These are phyloP conservation scores for Somion occarium DNA, from an alignment of 1,284 basidiomycete genomes.

Conservation along the genomic window DNA sequence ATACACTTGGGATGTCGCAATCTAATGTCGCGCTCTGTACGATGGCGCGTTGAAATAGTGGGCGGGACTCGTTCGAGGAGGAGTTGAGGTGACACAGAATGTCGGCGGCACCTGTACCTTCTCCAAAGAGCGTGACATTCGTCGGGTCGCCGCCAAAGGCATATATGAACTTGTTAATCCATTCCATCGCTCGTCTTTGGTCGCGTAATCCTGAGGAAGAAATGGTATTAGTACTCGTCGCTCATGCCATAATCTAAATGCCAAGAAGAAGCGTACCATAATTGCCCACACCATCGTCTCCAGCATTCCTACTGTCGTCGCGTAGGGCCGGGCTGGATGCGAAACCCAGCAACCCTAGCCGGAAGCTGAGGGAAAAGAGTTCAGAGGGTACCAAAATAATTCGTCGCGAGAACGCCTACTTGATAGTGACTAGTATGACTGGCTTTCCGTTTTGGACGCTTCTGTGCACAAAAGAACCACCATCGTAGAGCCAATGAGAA, in stretches of 20 bases:
- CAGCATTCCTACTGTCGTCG: slow-evolving; percentile 58
- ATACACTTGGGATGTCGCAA: slow-evolving; percentile 51
- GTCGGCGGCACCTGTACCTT: slow-evolving; percentile 65
- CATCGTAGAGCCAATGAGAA: slow-evolving; percentile 72
- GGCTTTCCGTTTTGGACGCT: slow-evolving; percentile 59
- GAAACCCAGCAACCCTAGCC: slow-evolving; percentile 70
- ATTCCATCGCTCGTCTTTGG: slow-evolving; percentile 65
- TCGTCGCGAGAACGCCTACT: slow-evolving; percentile 60
- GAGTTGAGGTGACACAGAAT: slow-evolving; percentile 70
- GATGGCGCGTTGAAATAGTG: slow-evolving; percentile 63
- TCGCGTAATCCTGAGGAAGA: slow-evolving; percentile 53
- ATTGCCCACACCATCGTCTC: slow-evolving; percentile 71
- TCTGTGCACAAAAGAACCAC: slow-evolving; percentile 61
- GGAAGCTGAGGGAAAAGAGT: slow-evolving; percentile 65
- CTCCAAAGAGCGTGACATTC: slow-evolving; percentile 69
- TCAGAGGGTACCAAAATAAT: slow-evolving; percentile 15
- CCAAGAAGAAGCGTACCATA: slow-evolving; percentile 44
- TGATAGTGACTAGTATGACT: slow-evolving; percentile 67
- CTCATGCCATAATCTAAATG: slow-evolving; percentile 4
- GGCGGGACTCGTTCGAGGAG: slow-evolving; percentile 48
- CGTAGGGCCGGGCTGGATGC: slow-evolving; percentile 58
- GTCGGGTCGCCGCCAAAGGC: slow-evolving; percentile 70
- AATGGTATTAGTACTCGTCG: too few relatives aligned
- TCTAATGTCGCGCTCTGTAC: slow-evolving; percentile 64
- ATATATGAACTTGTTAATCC: slow-evolving; percentile 60